Evolutionary conservation across 257 asterid species (phyloP).

Genomic region (Gentiana straminea): DNA sequence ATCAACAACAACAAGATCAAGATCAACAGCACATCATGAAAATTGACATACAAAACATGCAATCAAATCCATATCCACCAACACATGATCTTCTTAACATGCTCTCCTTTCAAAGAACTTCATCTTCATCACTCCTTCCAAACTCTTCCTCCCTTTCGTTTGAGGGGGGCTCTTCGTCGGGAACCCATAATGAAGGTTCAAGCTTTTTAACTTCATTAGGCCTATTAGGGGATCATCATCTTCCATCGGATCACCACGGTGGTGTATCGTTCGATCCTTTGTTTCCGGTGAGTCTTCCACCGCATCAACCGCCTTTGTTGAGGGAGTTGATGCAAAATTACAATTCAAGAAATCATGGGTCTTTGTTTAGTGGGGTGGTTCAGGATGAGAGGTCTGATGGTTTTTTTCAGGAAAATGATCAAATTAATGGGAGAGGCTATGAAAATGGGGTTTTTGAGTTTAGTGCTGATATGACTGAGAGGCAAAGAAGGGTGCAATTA

Average conservation of each 20-base stretch:
- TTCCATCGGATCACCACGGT: slow-evolving; percentile 15
- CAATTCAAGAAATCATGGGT: slow-evolving; percentile 21
- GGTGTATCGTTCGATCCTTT: slow-evolving; percentile 62
- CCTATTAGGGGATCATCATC: slow-evolving; percentile 49
- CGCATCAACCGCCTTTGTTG: slow-evolving; percentile 73
- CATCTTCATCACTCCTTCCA: slow-evolving; percentile 36
- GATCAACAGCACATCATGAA: slow-evolving; percentile 16
- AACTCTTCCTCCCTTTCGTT: slow-evolving; percentile 38
- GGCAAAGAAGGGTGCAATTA: slow-evolving; percentile 63
- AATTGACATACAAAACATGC: too few species aligned
- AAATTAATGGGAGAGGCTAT: slow-evolving; percentile 28
- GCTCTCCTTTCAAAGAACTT: slow-evolving; percentile 51
- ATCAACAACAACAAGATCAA: slow-evolving; percentile 18
- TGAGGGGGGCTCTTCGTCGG: slow-evolving; percentile 13
- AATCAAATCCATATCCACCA: slow-evolving; percentile 23
- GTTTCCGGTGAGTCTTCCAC: slow-evolving; percentile 60
- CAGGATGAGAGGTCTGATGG: slow-evolving; percentile 37
- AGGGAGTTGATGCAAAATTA: slow-evolving; percentile 68
- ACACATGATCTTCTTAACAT: slow-evolving; percentile 56
- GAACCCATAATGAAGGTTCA: slow-evolving; percentile 23
- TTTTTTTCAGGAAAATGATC: slow-evolving; percentile 41
- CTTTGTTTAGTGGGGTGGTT: slow-evolving; percentile 54
- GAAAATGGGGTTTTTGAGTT: slow-evolving; percentile 61
- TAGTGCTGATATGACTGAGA: slow-evolving; percentile 67
- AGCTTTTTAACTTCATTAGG: slow-evolving; percentile 56